Percentiles rank a stretch among this genome's conserved stretches.
Evolutionary conservation across 352 stramenopile species (phyloP).

Genomic region (Phytophthora pinifolia): DNA sequence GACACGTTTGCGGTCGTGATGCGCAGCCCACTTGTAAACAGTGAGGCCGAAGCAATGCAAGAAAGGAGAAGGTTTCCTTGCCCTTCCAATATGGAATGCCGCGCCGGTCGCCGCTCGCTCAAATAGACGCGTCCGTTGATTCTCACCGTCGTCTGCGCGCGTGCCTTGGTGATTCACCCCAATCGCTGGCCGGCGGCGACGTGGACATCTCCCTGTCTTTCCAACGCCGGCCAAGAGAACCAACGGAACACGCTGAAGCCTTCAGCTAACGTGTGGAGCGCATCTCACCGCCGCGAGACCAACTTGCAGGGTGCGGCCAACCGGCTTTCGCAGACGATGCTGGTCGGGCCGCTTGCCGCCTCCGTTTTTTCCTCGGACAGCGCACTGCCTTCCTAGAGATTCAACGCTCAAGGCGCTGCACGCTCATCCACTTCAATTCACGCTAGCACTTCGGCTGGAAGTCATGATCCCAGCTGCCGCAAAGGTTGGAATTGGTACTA

Average conservation of each 20-base stretch:
- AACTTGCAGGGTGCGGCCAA: slow-evolving; percentile 11
- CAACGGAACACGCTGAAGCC: slow-evolving; percentile 5
- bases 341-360: slow-evolving; percentile 1
- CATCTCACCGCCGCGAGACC: slow-evolving; percentile 14
- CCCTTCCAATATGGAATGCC: slow-evolving; percentile 27
- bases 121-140: slow-evolving; percentile 22
- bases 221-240: slow-evolving; percentile 19
- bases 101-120: not conserved
- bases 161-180: not conserved
- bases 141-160: slow-evolving; percentile 19
- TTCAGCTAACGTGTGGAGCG: slow-evolving; percentile 12
- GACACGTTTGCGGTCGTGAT: slow-evolving; percentile 19
- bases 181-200: slow-evolving; percentile 2
- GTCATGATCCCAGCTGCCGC: slow-evolving; percentile 28
- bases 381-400: not conserved
- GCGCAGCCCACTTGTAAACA: slow-evolving; percentile 19
- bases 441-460: slow-evolving; percentile 24
- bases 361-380: slow-evolving; percentile 1
- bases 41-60: not conserved
- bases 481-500: slow-evolving; percentile 29
- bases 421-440: slow-evolving; percentile 23
- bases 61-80: not conserved
- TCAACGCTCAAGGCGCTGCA: slow-evolving; percentile 14
- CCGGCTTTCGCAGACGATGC: slow-evolving; percentile 22
- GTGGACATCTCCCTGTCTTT: slow-evolving; percentile 11